These are phyloP conservation scores for Glarea lozoyensis DNA, from an alignment of 495 filamentous ascomycete genomes.

Conservation along the genomic window DNA sequence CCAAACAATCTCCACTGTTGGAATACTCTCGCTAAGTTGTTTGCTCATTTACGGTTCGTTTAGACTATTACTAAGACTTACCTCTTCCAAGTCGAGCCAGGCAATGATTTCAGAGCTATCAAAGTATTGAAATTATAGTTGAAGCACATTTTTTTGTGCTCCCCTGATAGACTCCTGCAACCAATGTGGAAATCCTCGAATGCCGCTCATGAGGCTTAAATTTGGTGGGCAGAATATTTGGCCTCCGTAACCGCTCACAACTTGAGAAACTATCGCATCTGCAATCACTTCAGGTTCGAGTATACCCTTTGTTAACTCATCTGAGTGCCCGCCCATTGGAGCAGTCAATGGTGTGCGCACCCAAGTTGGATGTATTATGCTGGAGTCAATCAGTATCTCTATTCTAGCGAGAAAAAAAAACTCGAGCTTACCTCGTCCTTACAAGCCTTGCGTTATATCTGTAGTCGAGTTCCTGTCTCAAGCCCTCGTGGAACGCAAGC, in stretches of 20 bases:
- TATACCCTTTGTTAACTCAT: slow-evolving; percentile 29
- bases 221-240: neutral
- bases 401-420: neutral
- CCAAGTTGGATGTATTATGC: slow-evolving; percentile 36
- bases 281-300: slow-evolving; percentile 31
- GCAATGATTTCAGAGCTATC: too few species aligned
- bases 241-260: slow-evolving; percentile 29
- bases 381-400: slow-evolving; percentile 9
- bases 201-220: neutral
- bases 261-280: slow-evolving; percentile 31
- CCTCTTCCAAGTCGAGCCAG: too few species aligned
- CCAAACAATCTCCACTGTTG: too few species aligned
- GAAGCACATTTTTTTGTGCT: neutral
- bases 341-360: slow-evolving; percentile 38
- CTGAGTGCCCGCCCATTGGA: slow-evolving; percentile 27
- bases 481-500: slow-evolving; percentile 16
- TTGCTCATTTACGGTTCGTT: too few species aligned
- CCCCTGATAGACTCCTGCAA: slow-evolving; percentile 1
- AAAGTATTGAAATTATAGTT: too few species aligned
- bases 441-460: slow-evolving; percentile 36
- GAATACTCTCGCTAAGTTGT: too few species aligned
- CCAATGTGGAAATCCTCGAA: slow-evolving; percentile 1
- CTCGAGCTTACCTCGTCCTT: slow-evolving; percentile 30
- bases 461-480: slow-evolving; percentile 33
- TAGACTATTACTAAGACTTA: too few species aligned